phyloP scores from a whole-genome alignment of 768 basidiomycete species.

The Russula griseocarnosa region DNA sequence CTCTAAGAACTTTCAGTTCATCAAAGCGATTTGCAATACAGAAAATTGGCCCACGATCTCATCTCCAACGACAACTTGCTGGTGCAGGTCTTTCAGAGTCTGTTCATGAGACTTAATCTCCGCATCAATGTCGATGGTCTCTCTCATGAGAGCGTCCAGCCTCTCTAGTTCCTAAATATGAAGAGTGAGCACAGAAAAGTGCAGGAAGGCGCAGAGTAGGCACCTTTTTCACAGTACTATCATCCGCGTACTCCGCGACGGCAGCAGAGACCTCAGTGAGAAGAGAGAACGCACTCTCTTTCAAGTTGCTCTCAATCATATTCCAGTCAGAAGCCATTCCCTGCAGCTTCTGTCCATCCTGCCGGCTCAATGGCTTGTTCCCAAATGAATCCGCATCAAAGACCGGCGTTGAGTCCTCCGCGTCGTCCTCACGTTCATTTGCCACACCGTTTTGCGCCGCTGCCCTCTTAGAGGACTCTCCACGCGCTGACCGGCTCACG shows the following conservation, averaged over 20 bases:
- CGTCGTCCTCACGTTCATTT: slow-evolving; percentile 34
- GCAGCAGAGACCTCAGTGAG: slow-evolving; percentile 52
- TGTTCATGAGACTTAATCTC: slow-evolving; percentile 57
- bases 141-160: slow-evolving; percentile 65
- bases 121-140: slow-evolving; percentile 60
- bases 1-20: slow-evolving; percentile 39
- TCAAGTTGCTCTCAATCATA: slow-evolving; percentile 47
- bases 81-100: slow-evolving; percentile 52
- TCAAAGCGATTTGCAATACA: not conserved
- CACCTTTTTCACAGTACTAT: slow-evolving; percentile 51
- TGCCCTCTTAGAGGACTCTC: slow-evolving; percentile 1
- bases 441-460: slow-evolving; percentile 28
- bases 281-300: slow-evolving; percentile 42
- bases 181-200: not conserved
- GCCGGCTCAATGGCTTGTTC: slow-evolving; percentile 61
- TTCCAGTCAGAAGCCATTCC: slow-evolving; percentile 65
- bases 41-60: slow-evolving; percentile 44
- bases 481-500: slow-evolving; percentile 25
- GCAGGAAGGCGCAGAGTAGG: slow-evolving; percentile 21
- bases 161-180: slow-evolving; percentile 47
- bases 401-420: slow-evolving; percentile 31
- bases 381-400: slow-evolving; percentile 61
- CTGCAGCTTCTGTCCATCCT: slow-evolving; percentile 49
- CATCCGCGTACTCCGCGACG: slow-evolving; percentile 60
- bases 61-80: slow-evolving; percentile 52